A percentile compares a stretch with the other conserved stretches of the same genome.
Evolutionary conservation across 2,329 filamentous ascomycete species (phyloP).

Genomic region (Fusarium coicis): DNA sequence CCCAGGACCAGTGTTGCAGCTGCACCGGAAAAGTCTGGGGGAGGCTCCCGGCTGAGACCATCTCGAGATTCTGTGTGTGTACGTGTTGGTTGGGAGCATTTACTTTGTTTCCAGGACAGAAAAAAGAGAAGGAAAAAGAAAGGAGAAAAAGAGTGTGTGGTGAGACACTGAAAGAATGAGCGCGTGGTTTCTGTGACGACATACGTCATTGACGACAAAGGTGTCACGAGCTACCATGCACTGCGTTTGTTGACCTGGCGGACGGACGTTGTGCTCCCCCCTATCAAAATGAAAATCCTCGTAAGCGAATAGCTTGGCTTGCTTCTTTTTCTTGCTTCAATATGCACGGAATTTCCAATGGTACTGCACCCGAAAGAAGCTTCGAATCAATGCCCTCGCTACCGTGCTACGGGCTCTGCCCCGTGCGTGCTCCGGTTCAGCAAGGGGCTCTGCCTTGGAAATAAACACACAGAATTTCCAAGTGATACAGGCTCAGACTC

Average conservation of each 20-base stretch:
- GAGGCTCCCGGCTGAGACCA: slow-evolving; percentile 2
- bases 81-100: neutral
- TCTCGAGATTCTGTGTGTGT: neutral
- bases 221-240: slow-evolving; percentile 27
- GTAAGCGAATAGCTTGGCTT: slow-evolving; percentile 15
- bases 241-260: slow-evolving; percentile 7
- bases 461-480: neutral
- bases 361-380: neutral
- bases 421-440: slow-evolving; percentile 1
- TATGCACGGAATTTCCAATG: slow-evolving; percentile 6
- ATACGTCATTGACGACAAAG: slow-evolving; percentile 41
- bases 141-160: slow-evolving; percentile 12
- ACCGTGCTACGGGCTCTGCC: slow-evolving; percentile 6
- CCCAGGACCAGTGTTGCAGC: neutral
- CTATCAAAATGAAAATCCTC: neutral
- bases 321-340: neutral
- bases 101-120: neutral
- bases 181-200: slow-evolving; percentile 44
- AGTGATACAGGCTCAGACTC: slow-evolving; percentile 14
- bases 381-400: slow-evolving; percentile 2
- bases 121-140: neutral
- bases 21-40: slow-evolving; percentile 11
- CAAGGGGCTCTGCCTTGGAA: slow-evolving; percentile 38
- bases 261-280: slow-evolving; percentile 2
- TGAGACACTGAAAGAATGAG: slow-evolving; percentile 43